These are phyloP conservation scores for Nakaseomyces nivariensis DNA, from an alignment of 1,139 yeast species.

Conservation along the genomic window DNA sequence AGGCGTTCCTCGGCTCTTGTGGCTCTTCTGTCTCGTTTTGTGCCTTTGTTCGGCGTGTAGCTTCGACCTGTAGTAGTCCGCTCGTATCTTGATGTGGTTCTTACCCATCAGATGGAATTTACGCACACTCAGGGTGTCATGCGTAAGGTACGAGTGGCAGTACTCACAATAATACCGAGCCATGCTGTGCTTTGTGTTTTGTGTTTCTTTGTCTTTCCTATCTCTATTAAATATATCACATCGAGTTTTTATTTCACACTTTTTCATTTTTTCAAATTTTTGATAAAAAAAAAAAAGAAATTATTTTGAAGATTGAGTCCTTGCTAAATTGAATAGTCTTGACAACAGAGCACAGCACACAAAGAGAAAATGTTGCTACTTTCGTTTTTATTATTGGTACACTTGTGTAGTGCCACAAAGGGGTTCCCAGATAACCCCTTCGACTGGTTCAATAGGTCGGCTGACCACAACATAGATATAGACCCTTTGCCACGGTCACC, in stretches of 20 bases:
- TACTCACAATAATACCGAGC: slow-evolving; percentile 69
- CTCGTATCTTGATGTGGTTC: slow-evolving; percentile 64
- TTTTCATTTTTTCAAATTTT: too few species aligned
- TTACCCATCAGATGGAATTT: slow-evolving; percentile 74
- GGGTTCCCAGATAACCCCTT: slow-evolving; percentile 3
- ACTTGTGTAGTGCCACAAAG: not conserved
- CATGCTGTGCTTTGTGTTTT: too few species aligned
- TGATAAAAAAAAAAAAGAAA: too few species aligned
- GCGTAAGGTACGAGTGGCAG: slow-evolving; percentile 78
- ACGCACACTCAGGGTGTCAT: slow-evolving; percentile 80
- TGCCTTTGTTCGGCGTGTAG: not conserved
- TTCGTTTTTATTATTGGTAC: not conserved
- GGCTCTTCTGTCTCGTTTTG: too few species aligned
- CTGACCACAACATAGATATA: slow-evolving; percentile 26
- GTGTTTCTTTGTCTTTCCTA: not conserved
- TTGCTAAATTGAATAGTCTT: too few species aligned
- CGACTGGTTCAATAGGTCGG: slow-evolving; percentile 1
- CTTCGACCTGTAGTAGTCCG: slow-evolving; percentile 49
- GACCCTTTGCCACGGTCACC: slow-evolving; percentile 28
- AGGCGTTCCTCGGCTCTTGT: too few species aligned
- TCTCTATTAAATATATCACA: not conserved
- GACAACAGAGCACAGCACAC: not conserved
- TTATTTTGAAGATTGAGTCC: too few species aligned
- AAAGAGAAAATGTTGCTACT: not conserved
- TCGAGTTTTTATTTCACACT: not conserved